Percentiles rank a stretch among this genome's conserved stretches.
These are phyloP conservation scores for Metarhizium album DNA, from an alignment of 2,329 filamentous ascomycete genomes.

Conservation along the genomic window DNA sequence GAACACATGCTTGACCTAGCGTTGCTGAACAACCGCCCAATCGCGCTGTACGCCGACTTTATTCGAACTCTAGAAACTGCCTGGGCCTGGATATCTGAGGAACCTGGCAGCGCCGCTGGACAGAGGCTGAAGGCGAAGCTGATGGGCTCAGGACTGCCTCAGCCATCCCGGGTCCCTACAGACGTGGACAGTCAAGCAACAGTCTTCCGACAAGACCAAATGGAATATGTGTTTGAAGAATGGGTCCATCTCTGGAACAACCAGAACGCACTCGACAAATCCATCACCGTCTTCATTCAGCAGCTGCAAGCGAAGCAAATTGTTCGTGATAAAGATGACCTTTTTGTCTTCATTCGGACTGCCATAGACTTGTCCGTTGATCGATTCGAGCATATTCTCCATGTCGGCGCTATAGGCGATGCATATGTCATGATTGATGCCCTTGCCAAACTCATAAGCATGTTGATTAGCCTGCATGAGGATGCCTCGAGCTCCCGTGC, in stretches of 20 bases:
- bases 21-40: slow-evolving; percentile 65
- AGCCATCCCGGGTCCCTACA: slow-evolving; percentile 32
- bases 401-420: slow-evolving; percentile 48
- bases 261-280: slow-evolving; percentile 62
- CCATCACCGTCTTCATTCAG: slow-evolving; percentile 64
- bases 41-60: slow-evolving; percentile 76
- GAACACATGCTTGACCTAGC: slow-evolving; percentile 68
- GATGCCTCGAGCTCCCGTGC: slow-evolving; percentile 54
- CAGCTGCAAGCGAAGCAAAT: slow-evolving; percentile 69
- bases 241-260: slow-evolving; percentile 80
- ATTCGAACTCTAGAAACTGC: slow-evolving; percentile 71
- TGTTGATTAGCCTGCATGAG: slow-evolving; percentile 62
- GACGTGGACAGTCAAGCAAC: slow-evolving; percentile 35
- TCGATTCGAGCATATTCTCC: slow-evolving; percentile 62
- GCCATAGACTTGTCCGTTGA: slow-evolving; percentile 72
- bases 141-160: slow-evolving; percentile 28
- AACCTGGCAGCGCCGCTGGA: slow-evolving; percentile 52
- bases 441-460: slow-evolving; percentile 67
- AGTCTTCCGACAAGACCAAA: slow-evolving; percentile 61
- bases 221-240: slow-evolving; percentile 93
- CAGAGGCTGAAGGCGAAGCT: slow-evolving; percentile 61
- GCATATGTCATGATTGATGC: slow-evolving; percentile 60
- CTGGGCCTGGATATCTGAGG: slow-evolving; percentile 69
- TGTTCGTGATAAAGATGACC: slow-evolving; percentile 64
- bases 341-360: slow-evolving; percentile 67